phyloP scores from a whole-genome alignment of 441 rosid genomes.

The Gossypium lobatum region DNA sequence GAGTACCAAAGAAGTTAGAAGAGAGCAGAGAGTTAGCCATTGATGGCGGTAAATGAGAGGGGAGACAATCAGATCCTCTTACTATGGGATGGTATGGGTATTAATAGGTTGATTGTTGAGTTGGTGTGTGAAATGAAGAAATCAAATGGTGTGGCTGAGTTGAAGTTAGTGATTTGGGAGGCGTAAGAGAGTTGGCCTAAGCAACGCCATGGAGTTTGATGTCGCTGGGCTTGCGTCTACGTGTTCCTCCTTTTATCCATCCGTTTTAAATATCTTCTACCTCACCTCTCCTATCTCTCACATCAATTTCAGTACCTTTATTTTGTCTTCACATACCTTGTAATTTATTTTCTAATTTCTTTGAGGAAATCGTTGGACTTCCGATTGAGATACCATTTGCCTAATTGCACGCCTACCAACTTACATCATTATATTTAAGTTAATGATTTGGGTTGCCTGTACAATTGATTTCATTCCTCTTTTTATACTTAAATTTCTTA shows the following conservation, averaged over 20 bases:
- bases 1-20: slow-evolving; percentile 44
- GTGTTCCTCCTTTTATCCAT: slow-evolving; percentile 42
- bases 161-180: neutral
- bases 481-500: too few species aligned
- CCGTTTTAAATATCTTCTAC: slow-evolving; percentile 15
- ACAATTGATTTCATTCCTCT: too few species aligned
- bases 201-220: slow-evolving; percentile 24
- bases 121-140: neutral
- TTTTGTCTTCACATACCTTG: too few species aligned
- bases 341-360: too few species aligned
- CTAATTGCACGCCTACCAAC: neutral
- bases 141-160: neutral
- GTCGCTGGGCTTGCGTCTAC: slow-evolving; percentile 38
- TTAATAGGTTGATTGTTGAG: neutral
- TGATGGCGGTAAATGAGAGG: slow-evolving; percentile 31
- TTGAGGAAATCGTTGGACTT: too few species aligned
- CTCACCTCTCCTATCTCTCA: too few species aligned
- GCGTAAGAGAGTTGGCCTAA: slow-evolving; percentile 12
- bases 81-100: neutral
- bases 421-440: neutral
- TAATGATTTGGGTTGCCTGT: neutral
- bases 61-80: neutral
- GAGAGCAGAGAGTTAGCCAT: slow-evolving; percentile 42
- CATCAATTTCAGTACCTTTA: too few species aligned
- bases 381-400: neutral